These are phyloP conservation scores for Hysterium pulicare DNA, from an alignment of 2,329 filamentous ascomycete species.

Conservation along the genomic window DNA sequence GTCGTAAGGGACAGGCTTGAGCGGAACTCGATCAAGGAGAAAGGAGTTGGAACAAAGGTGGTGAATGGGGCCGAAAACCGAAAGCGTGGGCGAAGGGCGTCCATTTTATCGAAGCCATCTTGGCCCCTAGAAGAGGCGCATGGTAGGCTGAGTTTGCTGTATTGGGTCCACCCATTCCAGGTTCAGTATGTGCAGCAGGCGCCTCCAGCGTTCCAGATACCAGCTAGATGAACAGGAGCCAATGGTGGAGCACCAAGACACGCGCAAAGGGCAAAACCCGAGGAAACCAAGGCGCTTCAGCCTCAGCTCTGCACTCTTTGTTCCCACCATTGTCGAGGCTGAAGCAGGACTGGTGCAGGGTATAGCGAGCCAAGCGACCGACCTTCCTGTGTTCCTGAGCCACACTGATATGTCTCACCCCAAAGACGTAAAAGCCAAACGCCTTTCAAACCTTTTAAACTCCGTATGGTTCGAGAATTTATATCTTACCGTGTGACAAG, in stretches of 20 bases:
- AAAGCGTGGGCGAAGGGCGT: background rate
- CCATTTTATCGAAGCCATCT: background rate
- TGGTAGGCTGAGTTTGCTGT: conserved; percentile 2
- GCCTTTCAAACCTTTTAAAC: too few relatives aligned
- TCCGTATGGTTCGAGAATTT: too few relatives aligned
- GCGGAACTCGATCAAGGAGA: background rate
- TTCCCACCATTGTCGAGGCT: background rate
- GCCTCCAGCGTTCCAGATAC: too few relatives aligned
- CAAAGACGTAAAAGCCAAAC: too few relatives aligned
- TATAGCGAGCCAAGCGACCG: conserved; percentile 19
- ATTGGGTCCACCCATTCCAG: too few relatives aligned
- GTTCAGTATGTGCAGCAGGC: too few relatives aligned
- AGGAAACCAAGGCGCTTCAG: conserved; percentile 11
- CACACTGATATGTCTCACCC: too few relatives aligned
- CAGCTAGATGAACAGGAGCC: too few relatives aligned
- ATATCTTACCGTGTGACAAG: too few relatives aligned
- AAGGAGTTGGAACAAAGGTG: background rate
- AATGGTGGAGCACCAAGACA: too few relatives aligned
- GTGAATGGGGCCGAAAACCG: background rate
- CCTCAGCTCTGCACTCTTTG: conserved; percentile 9
- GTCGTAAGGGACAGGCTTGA: background rate
- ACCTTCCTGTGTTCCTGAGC: too few relatives aligned
- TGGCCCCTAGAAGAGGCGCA: background rate
- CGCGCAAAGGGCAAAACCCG: too few relatives aligned
- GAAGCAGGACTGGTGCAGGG: conserved; percentile 14